These are phyloP conservation scores for Colletotrichum simmondsii DNA, from an alignment of 2,329 filamentous ascomycete genomes.

Conservation along the genomic window DNA sequence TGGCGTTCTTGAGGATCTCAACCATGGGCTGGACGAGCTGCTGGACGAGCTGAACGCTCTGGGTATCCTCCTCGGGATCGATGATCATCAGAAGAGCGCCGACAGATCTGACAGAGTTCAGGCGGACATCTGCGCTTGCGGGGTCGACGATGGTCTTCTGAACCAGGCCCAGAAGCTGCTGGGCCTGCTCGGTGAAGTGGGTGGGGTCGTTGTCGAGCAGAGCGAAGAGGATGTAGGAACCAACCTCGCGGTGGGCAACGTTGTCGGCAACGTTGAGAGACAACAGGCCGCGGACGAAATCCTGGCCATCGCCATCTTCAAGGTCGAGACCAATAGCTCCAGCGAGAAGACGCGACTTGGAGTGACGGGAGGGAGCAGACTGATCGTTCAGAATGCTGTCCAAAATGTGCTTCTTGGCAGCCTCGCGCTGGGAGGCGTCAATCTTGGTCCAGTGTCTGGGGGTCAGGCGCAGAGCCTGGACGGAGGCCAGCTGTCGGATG, in stretches of 20 bases:
- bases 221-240: constrained; percentile 92
- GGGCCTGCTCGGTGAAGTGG: constrained; percentile 83
- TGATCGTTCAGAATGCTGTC: constrained; percentile 86
- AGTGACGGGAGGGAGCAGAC: constrained; percentile 82
- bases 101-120: constrained; percentile 93
- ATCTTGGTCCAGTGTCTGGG: constrained; percentile 87
- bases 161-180: constrained; percentile 85
- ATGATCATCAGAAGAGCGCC: constrained; percentile 89
- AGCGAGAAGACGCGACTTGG: constrained; percentile 87
- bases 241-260: constrained; percentile 86
- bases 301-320: constrained; percentile 77
- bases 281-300: constrained; percentile 82
- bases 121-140: constrained; percentile 89
- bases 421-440: constrained; percentile 78
- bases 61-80: constrained; percentile 85
- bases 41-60: constrained; percentile 80
- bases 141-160: constrained; percentile 88
- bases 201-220: constrained; percentile 90
- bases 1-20: constrained; percentile 84
- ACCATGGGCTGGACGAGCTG: constrained; percentile 89
- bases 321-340: constrained; percentile 88
- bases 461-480: constrained; percentile 87
- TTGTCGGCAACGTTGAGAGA: constrained; percentile 81
- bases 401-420: constrained; percentile 84
- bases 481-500: constrained; percentile 89